Evolutionary conservation across 495 filamentous ascomycete species (phyloP).

Genomic region (Aspergillus bridgeri): DNA sequence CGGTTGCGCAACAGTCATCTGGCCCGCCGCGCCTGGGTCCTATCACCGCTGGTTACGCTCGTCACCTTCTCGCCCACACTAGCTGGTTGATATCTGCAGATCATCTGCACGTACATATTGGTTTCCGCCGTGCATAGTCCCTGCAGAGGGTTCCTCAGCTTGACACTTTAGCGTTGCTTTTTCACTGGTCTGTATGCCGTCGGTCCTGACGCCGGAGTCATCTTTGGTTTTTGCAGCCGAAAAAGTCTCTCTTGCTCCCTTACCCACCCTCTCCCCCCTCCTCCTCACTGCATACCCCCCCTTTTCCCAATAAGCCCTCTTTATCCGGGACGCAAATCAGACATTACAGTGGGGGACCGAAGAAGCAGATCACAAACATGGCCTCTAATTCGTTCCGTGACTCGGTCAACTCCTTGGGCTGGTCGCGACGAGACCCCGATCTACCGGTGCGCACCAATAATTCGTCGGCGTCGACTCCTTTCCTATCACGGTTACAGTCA

Average conservation of each 20-base stretch:
- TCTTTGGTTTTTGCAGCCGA: slow-evolving; percentile 6
- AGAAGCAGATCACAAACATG: slow-evolving; percentile 52
- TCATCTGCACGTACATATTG: slow-evolving; percentile 55
- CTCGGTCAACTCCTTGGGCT: slow-evolving; percentile 91
- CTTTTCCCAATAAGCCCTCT: slow-evolving; percentile 4
- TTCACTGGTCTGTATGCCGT: slow-evolving; percentile 13
- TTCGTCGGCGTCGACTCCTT: slow-evolving; percentile 54
- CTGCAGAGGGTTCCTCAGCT: slow-evolving; percentile 36
- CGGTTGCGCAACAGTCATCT: slow-evolving; percentile 37
- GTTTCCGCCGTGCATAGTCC: slow-evolving; percentile 47
- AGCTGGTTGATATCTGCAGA: slow-evolving; percentile 36
- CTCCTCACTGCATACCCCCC: background rate
- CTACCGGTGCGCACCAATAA: slow-evolving; percentile 70
- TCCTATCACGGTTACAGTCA: slow-evolving; percentile 77
- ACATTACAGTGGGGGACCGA: background rate
- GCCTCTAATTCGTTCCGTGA: slow-evolving; percentile 86
- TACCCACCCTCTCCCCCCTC: slow-evolving; percentile 4
- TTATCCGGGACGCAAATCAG: background rate
- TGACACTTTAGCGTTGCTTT: slow-evolving; percentile 20
- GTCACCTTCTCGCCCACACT: slow-evolving; percentile 19
- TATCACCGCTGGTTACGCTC: slow-evolving; percentile 15
- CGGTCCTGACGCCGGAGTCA: slow-evolving; percentile 15
- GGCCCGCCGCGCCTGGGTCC: slow-evolving; percentile 28
- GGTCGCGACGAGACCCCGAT: slow-evolving; percentile 83
- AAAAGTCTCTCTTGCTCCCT: background rate